These are phyloP conservation scores for Starmerella bacillaris DNA, from an alignment of 805 yeast genomes.

Conservation along the genomic window DNA sequence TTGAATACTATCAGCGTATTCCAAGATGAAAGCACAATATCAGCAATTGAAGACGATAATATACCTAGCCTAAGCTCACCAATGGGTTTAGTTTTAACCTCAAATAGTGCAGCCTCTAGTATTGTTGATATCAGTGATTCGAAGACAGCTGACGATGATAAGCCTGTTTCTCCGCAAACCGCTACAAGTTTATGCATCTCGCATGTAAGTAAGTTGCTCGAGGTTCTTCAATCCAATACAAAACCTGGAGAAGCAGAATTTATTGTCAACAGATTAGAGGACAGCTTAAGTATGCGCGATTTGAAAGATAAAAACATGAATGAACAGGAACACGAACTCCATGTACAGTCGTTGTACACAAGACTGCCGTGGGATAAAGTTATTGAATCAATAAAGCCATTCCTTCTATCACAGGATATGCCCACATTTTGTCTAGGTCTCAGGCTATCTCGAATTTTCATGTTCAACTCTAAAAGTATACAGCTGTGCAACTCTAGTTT, in stretches of 20 bases:
- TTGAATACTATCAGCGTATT: conserved; percentile 3
- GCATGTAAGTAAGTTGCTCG: too few species aligned
- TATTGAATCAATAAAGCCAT: conserved; percentile 33
- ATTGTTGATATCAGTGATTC: conserved; percentile 4
- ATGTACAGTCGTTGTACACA: too few species aligned
- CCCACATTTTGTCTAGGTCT: conserved; percentile 61
- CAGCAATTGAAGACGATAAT: background rate
- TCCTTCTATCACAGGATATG: conserved; percentile 39
- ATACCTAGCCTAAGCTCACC: background rate
- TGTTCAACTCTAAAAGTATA: conserved; percentile 32
- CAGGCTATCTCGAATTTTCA: conserved; percentile 48
- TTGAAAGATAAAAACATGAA: too few species aligned
- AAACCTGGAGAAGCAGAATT: too few species aligned
- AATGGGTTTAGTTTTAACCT: background rate
- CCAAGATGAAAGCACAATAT: conserved; percentile 1
- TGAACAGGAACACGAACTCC: too few species aligned
- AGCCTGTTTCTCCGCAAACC: too few species aligned
- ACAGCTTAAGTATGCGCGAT: too few species aligned
- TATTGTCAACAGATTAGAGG: too few species aligned
- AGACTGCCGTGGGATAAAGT: conserved; percentile 20
- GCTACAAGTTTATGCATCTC: too few species aligned
- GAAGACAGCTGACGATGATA: too few species aligned
- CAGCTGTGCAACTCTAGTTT: conserved; percentile 35
- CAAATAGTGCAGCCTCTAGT: conserved; percentile 10
- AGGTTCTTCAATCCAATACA: too few species aligned